Conservation (phyloP, 257 asterid species). For the Plantago elongata region DNA sequence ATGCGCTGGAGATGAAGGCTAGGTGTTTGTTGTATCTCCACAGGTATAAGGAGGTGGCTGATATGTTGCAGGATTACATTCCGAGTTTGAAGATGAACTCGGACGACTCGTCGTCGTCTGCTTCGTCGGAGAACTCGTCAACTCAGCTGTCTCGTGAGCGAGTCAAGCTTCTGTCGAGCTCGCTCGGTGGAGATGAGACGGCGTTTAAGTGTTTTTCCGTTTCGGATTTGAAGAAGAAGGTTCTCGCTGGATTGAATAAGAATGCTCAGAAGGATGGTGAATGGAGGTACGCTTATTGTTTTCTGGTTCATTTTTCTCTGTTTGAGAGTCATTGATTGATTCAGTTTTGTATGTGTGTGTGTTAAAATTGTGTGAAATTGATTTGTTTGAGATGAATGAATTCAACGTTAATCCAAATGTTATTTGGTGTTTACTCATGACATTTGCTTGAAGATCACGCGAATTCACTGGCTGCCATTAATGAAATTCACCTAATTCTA, state of each 20-base stretch:
- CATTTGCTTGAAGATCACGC: slow-evolving; percentile 39
- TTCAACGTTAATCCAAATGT: not conserved
- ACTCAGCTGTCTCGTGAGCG: slow-evolving; percentile 55
- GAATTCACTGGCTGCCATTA: slow-evolving; percentile 25
- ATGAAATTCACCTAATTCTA: slow-evolving; percentile 25
- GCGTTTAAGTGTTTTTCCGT: slow-evolving; percentile 72
- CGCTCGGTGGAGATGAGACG: slow-evolving; percentile 37
- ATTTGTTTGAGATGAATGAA: not conserved
- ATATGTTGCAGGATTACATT: slow-evolving; percentile 80
- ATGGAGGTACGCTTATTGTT: slow-evolving; percentile 58
- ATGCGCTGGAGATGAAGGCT: slow-evolving; percentile 73
- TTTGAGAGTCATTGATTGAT: no score
- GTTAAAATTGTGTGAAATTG: no score
- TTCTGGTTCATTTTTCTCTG: not conserved
- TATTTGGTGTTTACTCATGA: not conserved
- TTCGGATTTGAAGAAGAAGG: slow-evolving; percentile 75
- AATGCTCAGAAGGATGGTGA: slow-evolving; percentile 68
- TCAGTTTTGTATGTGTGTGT: no score
- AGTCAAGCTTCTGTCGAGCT: slow-evolving; percentile 61
- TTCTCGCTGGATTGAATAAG: slow-evolving; percentile 62
- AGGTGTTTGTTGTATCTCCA: slow-evolving; percentile 70
- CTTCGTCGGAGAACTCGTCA: slow-evolving; percentile 68
- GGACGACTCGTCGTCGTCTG: slow-evolving; percentile 50
- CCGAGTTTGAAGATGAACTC: slow-evolving; percentile 64
- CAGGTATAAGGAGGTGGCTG: slow-evolving; percentile 84